Evolutionary conservation across 2,329 filamentous ascomycete genomes (phyloP).

Genomic region (Mariannaea elegans): DNA sequence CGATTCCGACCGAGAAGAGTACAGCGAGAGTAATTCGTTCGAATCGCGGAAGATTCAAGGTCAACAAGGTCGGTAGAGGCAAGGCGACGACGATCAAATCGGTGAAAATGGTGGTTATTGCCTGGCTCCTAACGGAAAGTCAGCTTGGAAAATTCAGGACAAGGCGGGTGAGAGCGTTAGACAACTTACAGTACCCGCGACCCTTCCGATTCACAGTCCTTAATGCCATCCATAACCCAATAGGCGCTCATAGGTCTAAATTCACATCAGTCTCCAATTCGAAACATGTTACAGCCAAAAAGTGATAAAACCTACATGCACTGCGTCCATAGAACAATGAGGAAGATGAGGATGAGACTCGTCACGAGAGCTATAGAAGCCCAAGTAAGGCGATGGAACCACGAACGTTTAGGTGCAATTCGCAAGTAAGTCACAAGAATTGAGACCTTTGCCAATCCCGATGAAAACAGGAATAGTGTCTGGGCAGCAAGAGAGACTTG

Average conservation of each 20-base stretch:
- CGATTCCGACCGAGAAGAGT: conserved; percentile 48
- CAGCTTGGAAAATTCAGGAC: neutral
- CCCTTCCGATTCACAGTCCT: conserved; percentile 44
- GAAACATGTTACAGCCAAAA: neutral
- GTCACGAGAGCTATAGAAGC: conserved; percentile 40
- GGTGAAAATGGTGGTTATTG: conserved; percentile 43
- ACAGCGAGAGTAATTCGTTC: conserved; percentile 48
- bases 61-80: conserved; percentile 47
- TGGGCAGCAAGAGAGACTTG: conserved; percentile 52
- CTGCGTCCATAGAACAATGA: conserved; percentile 49
- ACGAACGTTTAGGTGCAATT: conserved; percentile 45
- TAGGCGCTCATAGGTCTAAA: conserved; percentile 34
- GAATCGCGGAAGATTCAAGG: conserved; percentile 42
- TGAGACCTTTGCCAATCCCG: conserved; percentile 49
- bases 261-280: neutral
- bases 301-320: conserved; percentile 41
- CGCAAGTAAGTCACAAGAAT: conserved; percentile 52
- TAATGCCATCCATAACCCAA: conserved; percentile 33
- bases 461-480: conserved; percentile 51
- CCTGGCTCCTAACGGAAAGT: conserved; percentile 38
- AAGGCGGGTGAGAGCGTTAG: too few relatives aligned
- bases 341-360: conserved; percentile 42
- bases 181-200: conserved; percentile 35
- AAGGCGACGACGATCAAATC: conserved; percentile 50
- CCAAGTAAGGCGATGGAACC: conserved; percentile 46